Conservation (phyloP, 192 early-diverging fungal species). For the Entomortierella parvispora region DNA sequence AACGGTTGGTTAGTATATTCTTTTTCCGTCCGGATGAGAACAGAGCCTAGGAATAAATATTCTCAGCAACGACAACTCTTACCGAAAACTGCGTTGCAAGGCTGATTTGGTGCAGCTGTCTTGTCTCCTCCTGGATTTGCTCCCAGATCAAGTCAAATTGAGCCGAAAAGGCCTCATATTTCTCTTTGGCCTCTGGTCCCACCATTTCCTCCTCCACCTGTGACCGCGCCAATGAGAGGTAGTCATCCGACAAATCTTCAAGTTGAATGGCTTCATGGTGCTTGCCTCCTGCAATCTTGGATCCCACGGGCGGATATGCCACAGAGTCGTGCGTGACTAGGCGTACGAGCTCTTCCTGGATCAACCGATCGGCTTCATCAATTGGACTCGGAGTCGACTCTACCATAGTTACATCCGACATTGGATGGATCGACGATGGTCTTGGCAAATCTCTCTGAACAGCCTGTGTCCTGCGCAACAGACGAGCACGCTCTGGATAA, state of each 20-base stretch:
- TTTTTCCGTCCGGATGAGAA: too few species aligned
- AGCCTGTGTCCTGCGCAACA: slow-evolving; percentile 74
- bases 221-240: slow-evolving; percentile 64
- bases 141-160: slow-evolving; percentile 48
- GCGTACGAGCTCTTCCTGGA: slow-evolving; percentile 77
- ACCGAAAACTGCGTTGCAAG: slow-evolving; percentile 27
- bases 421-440: slow-evolving; percentile 58
- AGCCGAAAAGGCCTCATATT: slow-evolving; percentile 20
- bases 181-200: slow-evolving; percentile 49
- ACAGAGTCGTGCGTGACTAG: slow-evolving; percentile 78
- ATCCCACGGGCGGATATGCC: slow-evolving; percentile 74
- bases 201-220: slow-evolving; percentile 48
- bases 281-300: slow-evolving; percentile 57
- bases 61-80: too few species aligned
- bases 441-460: slow-evolving; percentile 84
- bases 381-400: slow-evolving; percentile 16
- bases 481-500: slow-evolving; percentile 52
- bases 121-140: slow-evolving; percentile 22
- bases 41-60: too few species aligned
- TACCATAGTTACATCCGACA: slow-evolving; percentile 17
- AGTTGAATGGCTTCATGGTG: slow-evolving; percentile 30
- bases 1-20: too few species aligned
- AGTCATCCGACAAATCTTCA: slow-evolving; percentile 67
- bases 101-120: slow-evolving; percentile 13
- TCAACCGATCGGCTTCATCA: slow-evolving; percentile 63